A percentile compares a stretch with the other conserved stretches of the same genome.
Evolutionary conservation across 257 asterid genomes (phyloP).

Genomic region (Przewalskia tangutica): DNA sequence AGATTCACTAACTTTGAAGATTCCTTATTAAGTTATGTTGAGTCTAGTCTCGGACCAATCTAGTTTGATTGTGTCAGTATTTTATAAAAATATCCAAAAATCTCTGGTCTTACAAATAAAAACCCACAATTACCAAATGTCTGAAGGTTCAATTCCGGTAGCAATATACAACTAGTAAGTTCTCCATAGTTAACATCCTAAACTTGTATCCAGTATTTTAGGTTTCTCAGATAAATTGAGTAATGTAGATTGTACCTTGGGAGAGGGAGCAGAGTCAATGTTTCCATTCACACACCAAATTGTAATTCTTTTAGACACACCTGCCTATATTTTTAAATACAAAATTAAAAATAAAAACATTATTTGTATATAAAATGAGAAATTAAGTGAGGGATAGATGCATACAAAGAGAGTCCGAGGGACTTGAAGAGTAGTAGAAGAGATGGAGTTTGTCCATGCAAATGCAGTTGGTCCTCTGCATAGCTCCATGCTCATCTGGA

Average conservation of each 20-base stretch:
- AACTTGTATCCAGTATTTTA: not conserved
- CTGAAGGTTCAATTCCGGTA: no score
- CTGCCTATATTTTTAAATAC: slow-evolving; percentile 16
- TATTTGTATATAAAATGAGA: not conserved
- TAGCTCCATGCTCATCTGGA: slow-evolving; percentile 32
- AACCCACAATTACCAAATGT: no score
- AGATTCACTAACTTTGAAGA: no score
- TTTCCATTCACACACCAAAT: slow-evolving; percentile 27
- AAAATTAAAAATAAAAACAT: not conserved
- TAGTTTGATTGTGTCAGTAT: no score
- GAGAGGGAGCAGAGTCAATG: slow-evolving; percentile 21
- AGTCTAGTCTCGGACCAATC: no score
- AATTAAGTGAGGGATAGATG: not conserved
- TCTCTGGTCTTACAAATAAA: no score
- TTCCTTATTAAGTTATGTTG: no score
- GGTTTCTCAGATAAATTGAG: no score
- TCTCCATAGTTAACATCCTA: not conserved
- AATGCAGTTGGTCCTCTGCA: slow-evolving; percentile 28
- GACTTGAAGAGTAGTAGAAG: slow-evolving; percentile 25
- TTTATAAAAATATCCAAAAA: no score
- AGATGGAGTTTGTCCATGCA: slow-evolving; percentile 45
- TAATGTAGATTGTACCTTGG: slow-evolving; percentile 25
- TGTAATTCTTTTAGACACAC: slow-evolving; percentile 21
- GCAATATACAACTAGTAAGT: no score
- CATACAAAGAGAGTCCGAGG: slow-evolving; percentile 31